Evolutionary conservation across 495 filamentous ascomycete species (phyloP), one percentile per base, ranked within the genome.

Genomic region (Penicillium daleae): DNA sequence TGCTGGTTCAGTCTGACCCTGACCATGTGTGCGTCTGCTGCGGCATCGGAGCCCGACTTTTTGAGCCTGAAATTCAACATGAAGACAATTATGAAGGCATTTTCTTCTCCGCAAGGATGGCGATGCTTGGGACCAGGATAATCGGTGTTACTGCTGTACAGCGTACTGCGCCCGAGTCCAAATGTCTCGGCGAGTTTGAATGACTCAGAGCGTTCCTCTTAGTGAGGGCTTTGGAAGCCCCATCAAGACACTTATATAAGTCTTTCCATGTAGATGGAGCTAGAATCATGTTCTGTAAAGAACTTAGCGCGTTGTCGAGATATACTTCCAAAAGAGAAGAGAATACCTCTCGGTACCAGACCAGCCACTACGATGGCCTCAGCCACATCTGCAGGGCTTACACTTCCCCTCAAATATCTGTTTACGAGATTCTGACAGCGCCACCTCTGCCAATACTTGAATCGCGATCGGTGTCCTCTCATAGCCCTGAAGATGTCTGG

Each of bases 111-210:
- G 72, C 80, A 1, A 74, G 78, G 32, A 69, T 58, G 17, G 74
- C 79, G 13, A 81, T 86, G 1, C 81, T 79, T 4, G 81, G 81
- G 12, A 83, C 70, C 9, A 85, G 68, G 27, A 83, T 67, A 17
- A 82, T 68, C 12, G 78, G 78, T 32, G 57, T 70, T 72, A 9
- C 59, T 62, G 24, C 65, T n/a, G n/a, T n/a, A n/a, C n/a, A n/a
- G n/a, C n/a, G n/a, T n/a, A n/a, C n/a, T 40, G 26, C 59, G 59
- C 17, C 74, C 79, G 55, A 70, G 78, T 19, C 73, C 57, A 67
- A 82, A 83, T 31, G 66, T 67, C 0, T 68, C 51, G 12, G 52
- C 82, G 52, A 82, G 3, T 82, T 61, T 79, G 73, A 27, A 84
- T 81, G 13, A 73, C 77, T 57, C 8, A 75, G 76, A 19, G 81